Percentiles rank a stretch among this genome's conserved stretches.
phyloP scores from a whole-genome alignment of 73 alveolate genomes.

The Loxodes magnus region DNA sequence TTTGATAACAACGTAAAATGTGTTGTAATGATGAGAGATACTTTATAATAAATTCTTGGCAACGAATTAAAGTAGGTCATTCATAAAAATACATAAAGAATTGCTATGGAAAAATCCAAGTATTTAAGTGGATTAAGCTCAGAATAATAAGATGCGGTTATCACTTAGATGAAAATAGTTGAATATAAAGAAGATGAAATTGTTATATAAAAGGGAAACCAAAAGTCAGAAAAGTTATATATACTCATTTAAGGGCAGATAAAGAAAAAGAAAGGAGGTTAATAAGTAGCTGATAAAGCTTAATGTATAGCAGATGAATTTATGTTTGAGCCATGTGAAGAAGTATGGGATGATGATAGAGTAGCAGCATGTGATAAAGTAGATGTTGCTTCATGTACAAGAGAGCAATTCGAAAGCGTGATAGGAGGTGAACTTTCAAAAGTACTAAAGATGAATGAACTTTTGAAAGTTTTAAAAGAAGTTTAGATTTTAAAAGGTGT shows the following conservation, averaged over 20 bases:
- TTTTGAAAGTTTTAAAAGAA: constrained; percentile 31
- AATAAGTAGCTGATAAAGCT: constrained; percentile 1
- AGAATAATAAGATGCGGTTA: constrained; percentile 19
- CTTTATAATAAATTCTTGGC: not conserved
- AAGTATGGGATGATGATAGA: not conserved
- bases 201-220: constrained; percentile 14
- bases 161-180: constrained; percentile 6
- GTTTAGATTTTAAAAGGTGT: constrained; percentile 8
- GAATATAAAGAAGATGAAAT: constrained; percentile 14
- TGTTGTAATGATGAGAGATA: not conserved
- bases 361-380: constrained; percentile 19
- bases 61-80: constrained; percentile 11
- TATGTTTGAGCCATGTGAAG: not conserved
- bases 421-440: constrained; percentile 11
- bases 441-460: constrained; percentile 4
- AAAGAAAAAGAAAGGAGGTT: not conserved
- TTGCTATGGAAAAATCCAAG: constrained; percentile 4
- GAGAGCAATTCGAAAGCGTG: constrained; percentile 17
- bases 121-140: constrained; percentile 1
- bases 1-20: not conserved
- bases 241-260: constrained; percentile 22
- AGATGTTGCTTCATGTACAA: constrained; percentile 29
- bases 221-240: constrained; percentile 14
- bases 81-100: not conserved
- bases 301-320: constrained; percentile 21